phyloP scores from a whole-genome alignment of 805 yeast species.

The Suhomyces sp. region DNA sequence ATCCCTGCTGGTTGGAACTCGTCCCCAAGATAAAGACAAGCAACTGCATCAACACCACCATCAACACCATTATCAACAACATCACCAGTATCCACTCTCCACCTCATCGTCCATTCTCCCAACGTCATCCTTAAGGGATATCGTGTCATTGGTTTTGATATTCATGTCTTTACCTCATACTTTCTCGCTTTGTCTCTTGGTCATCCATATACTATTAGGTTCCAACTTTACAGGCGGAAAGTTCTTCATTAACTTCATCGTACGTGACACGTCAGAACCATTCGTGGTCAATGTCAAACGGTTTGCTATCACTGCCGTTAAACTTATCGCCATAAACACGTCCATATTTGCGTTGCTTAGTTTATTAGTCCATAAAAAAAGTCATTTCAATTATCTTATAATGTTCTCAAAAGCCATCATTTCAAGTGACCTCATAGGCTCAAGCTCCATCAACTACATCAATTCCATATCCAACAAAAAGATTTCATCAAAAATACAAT shows the following conservation, averaged over 20 bases:
- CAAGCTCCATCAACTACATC: constrained; percentile 11
- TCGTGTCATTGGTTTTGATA: constrained; percentile 13
- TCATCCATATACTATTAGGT: constrained; percentile 13
- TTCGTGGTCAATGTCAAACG: constrained; percentile 3
- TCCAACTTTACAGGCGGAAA: constrained; percentile 15
- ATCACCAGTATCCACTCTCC: constrained; percentile 9
- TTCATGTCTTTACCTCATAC: constrained; percentile 14
- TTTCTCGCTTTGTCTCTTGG: constrained; percentile 11
- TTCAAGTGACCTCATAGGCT: constrained; percentile 15
- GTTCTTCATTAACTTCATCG: constrained; percentile 9
- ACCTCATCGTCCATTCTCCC: constrained; percentile 10
- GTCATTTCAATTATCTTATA: constrained; percentile 15
- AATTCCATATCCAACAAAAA: constrained; percentile 12
- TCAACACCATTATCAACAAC: constrained; percentile 10
- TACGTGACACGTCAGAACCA: constrained; percentile 7
- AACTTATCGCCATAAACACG: constrained; percentile 6
- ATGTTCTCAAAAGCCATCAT: constrained; percentile 15
- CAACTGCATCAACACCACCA: constrained; percentile 2
- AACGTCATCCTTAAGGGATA: constrained; percentile 13
- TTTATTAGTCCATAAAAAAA: constrained; percentile 8
- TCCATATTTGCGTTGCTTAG: constrained; percentile 6
- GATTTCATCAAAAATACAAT: constrained; percentile 10
- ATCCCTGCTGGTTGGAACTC: no score
- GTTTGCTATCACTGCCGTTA: constrained; percentile 1
- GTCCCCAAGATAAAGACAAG: not conserved